Evolutionary conservation across 2,329 filamentous ascomycete genomes (phyloP).

Genomic region (Aureobasidium leucospermi): DNA sequence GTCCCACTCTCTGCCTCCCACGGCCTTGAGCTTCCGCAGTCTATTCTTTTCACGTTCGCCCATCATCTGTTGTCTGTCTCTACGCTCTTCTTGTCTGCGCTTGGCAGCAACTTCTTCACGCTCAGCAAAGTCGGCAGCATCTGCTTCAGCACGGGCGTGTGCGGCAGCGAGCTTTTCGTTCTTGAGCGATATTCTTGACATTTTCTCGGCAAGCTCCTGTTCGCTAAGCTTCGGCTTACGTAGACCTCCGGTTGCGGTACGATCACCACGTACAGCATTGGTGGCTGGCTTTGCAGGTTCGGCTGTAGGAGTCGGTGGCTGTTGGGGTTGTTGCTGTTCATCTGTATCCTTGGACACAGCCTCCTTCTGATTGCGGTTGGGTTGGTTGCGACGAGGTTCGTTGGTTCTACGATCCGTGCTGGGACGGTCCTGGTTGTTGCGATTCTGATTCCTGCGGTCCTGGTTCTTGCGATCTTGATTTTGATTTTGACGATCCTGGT

Average conservation of each 20-base stretch:
- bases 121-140: conserved; percentile 56
- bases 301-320: conserved; percentile 8
- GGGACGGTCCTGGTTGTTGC: neutral
- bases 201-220: conserved; percentile 53
- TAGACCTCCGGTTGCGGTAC: conserved; percentile 29
- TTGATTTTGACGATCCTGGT: neutral
- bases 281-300: conserved; percentile 19
- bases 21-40: conserved; percentile 50
- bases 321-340: conserved; percentile 16
- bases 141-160: conserved; percentile 60
- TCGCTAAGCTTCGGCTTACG: conserved; percentile 55
- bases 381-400: conserved; percentile 9
- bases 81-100: conserved; percentile 41
- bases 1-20: conserved; percentile 56
- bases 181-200: conserved; percentile 54
- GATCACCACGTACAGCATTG: conserved; percentile 27
- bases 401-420: conserved; percentile 8
- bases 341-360: neutral
- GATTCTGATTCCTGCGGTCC: neutral
- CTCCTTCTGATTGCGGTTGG: neutral
- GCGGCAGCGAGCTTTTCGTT: conserved; percentile 53
- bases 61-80: conserved; percentile 53
- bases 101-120: conserved; percentile 48
- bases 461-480: neutral
- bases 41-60: conserved; percentile 55